A percentile compares a stretch with the other conserved stretches of the same genome.
Conservation (phyloP, 2,329 filamentous ascomycete species). For the Colletotrichum godetiae region DNA sequence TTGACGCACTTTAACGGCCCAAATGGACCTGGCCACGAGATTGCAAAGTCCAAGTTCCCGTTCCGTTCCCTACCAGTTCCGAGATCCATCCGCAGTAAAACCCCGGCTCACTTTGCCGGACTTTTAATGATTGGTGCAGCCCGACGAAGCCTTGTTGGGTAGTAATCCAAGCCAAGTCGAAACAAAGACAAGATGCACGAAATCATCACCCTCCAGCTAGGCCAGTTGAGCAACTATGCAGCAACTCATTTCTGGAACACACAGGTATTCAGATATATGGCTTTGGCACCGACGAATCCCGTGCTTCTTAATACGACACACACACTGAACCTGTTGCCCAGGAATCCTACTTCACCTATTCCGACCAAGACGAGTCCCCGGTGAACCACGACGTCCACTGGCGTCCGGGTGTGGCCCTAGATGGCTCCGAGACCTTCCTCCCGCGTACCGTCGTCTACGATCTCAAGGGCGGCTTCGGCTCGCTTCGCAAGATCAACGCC, state of each 20-base stretch:
- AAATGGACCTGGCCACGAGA: background rate
- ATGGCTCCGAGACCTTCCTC: conserved; percentile 91
- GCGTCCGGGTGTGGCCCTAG: conserved; percentile 81
- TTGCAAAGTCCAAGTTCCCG: background rate
- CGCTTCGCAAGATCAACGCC: conserved; percentile 86
- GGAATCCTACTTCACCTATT: conserved; percentile 98
- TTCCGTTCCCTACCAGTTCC: background rate
- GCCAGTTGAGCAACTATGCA: conserved; percentile 91
- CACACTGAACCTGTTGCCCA: conserved; percentile 48
- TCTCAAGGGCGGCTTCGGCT: conserved; percentile 92
- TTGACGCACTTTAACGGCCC: background rate
- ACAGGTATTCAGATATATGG: conserved; percentile 65
- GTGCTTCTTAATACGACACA: background rate
- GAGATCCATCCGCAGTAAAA: background rate
- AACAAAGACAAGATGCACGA: conserved; percentile 77
- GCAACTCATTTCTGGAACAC: conserved; percentile 98
- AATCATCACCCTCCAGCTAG: conserved; percentile 92
- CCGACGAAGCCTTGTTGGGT: background rate
- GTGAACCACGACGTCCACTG: conserved; percentile 92
- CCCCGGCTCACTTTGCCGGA: background rate
- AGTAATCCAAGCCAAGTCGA: background rate
- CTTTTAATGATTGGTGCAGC: background rate
- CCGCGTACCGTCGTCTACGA: conserved; percentile 95
- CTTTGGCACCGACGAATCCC: background rate
- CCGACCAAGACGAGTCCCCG: conserved; percentile 70